These are phyloP conservation scores for Cryptosporidium sp. DNA, from an alignment of 169 alveolate species.

Conservation along the genomic window DNA sequence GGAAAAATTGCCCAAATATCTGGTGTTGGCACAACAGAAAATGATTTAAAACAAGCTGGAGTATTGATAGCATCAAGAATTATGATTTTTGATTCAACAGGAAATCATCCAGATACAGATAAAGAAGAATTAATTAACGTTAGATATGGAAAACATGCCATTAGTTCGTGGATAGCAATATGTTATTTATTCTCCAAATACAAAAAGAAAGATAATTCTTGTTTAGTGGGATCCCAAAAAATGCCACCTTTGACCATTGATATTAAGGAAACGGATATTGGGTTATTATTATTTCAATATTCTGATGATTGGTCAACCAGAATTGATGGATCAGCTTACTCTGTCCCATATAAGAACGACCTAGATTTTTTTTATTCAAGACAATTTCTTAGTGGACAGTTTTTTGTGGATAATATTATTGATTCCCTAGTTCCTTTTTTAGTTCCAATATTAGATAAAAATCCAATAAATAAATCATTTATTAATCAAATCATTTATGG, in stretches of 20 bases:
- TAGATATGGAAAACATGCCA: slow-evolving; percentile 8
- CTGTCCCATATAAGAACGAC: not conserved
- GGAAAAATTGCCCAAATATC: slow-evolving; percentile 31
- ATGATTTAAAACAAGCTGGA: slow-evolving; percentile 42
- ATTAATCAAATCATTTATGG: slow-evolving; percentile 23
- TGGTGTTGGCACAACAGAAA: slow-evolving; percentile 23
- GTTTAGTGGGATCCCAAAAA: slow-evolving; percentile 16
- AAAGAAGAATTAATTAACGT: slow-evolving; percentile 8
- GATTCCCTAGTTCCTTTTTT: slow-evolving; percentile 1
- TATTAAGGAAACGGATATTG: slow-evolving; percentile 33
- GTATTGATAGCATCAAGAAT: slow-evolving; percentile 17
- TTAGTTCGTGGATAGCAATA: slow-evolving; percentile 8
- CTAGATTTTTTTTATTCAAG: slow-evolving; percentile 32
- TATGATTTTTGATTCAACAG: slow-evolving; percentile 30
- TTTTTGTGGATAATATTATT: slow-evolving; percentile 37
- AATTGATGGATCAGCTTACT: not conserved
- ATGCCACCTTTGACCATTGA: slow-evolving; percentile 30
- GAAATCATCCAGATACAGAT: not conserved
- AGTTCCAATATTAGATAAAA: slow-evolving; percentile 3
- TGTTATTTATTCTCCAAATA: slow-evolving; percentile 31
- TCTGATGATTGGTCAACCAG: slow-evolving; percentile 7
- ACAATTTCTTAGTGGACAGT: slow-evolving; percentile 53
- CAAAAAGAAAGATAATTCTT: slow-evolving; percentile 13
- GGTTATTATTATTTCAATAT: slow-evolving; percentile 19
- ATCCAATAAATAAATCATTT: slow-evolving; percentile 21